Percentiles rank a stretch among this genome's conserved stretches.
Conservation (phyloP, 2,329 filamentous ascomycete species). For the Aspergillus transmontanensis region DNA sequence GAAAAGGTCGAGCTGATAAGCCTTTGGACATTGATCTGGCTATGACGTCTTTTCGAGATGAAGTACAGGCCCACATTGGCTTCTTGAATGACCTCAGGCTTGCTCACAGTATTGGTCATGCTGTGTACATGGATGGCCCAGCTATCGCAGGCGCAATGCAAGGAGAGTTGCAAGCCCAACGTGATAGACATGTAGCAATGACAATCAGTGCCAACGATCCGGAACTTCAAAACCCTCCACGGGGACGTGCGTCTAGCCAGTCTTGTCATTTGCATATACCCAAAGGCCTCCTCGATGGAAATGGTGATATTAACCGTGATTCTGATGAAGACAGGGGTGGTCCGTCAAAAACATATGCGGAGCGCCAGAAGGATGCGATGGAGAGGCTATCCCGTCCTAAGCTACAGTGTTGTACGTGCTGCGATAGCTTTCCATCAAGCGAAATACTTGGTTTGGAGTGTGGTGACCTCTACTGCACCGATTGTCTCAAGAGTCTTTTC, state of each 20-base stretch:
- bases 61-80: not conserved
- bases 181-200: not conserved
- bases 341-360: not conserved
- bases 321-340: not conserved
- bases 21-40: not conserved
- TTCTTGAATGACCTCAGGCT: not conserved
- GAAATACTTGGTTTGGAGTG: not conserved
- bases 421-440: not conserved
- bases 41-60: not conserved
- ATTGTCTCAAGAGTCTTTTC: conserved; percentile 8
- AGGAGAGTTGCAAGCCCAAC: not conserved
- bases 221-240: not conserved
- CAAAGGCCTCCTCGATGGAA: not conserved
- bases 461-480: conserved; percentile 3
- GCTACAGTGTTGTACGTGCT: not conserved
- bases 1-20: not conserved
- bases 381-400: not conserved
- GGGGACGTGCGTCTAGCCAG: fast-evolving
- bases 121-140: not conserved
- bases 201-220: not conserved
- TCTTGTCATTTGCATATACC: not conserved
- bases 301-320: not conserved
- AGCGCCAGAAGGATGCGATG: not conserved
- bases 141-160: not conserved
- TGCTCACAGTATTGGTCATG: not conserved